Evolutionary conservation across 78 protist species (phyloP), one percentile per base, ranked within the genome.

Genomic region (Capsaspora owczarzaki): DNA sequence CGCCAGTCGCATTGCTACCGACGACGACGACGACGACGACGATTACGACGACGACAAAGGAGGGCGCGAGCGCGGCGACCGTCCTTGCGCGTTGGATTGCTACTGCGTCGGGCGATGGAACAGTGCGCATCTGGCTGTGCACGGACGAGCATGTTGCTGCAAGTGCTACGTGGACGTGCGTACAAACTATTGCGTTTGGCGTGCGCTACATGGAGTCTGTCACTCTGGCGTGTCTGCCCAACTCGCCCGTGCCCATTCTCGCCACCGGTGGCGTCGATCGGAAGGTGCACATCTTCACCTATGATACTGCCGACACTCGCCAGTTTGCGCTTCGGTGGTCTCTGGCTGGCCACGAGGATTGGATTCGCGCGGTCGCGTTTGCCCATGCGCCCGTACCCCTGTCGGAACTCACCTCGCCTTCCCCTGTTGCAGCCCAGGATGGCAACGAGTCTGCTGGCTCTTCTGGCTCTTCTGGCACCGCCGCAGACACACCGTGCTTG

Each of bases 91-190:
- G n/a, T n/a, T n/a, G n/a, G n/a, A n/a, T n/a, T n/a, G 66, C n/a
- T 29, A 56, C 66, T 16, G 12, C 33, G 33, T 16, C 66, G 20
- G 66, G 33, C 4, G 66, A 56, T 6, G 66, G 25, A 16, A 49
- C 56, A 56, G 66, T 56, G 66, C 66, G 66, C n/a, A 29, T 56
- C 33, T 56, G 66, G 66, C n/a, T n/a, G n/a, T n/a, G n/a, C n/a
- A n/a, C n/a, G n/a, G n/a, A n/a, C n/a, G 66, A 56, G 66, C 4
- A 29, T 6, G n/a, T 12, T 25, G 4, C 8, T 10, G 66, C 33
- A 16, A 2, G 66, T 56, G 29, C 4, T 56, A 29, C 20, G 66
- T 56, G 66, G 66, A 29, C n/a, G 14, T 56, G 66, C n/a, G 66
- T 56, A 29, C 66, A 56, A 29, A 56, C 14, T 12, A 56, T 56